Evolutionary conservation across 192 early-diverging fungal genomes (phyloP), one percentile per base, ranked within the genome.

Genomic region (Coemansia sp.): DNA sequence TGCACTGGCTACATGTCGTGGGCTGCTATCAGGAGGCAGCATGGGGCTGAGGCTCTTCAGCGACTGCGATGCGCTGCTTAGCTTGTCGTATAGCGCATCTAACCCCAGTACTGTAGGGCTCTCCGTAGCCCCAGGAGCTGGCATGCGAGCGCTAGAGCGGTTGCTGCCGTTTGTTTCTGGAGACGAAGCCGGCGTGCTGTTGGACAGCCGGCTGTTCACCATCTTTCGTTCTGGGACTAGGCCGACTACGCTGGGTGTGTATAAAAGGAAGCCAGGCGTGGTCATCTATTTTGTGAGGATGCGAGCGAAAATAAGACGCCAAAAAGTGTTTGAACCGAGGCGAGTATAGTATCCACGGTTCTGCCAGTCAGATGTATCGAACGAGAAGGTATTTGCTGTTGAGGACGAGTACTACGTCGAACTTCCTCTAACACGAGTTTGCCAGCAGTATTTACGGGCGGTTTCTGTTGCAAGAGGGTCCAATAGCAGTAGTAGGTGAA

Each of bases 41-140:
- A 63, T 64, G 11, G 76, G 63, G 59, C 64, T 67, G 24, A 72
- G 64, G 37, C 65, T 63, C 49, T 68, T 79, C 26, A 79, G 61
- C 4, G 76, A 60, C 26, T 70, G 60, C 5, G 76, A 79, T 12
- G 61, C 76, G 40, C 58, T 69, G 64, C 64, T 79, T 25, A 79
- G 67, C 37, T 59, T 66, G 12, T 73, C 64, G 40, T 79, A 79
- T 12, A 79, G 49, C 37, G 34, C 64, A 53, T 79, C 76, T 63
- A 79, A 67, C 56, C 71, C 70, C 42, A 66, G 66, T 14, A 61
- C 61, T 15, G 70, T 52, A 24, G 65, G 34, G 21, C 58, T 68
- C 4, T 59, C 50, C 14, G 52, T 12, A 15, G 54, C 42, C 15
- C 57, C 49, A 5, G 56, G 37, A 7, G 48, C 11, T 36, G n/a